Base-by-base conservation (phyloP, 2,329 filamentous ascomycete genomes). In the Periconia macrospinosa region DNA sequence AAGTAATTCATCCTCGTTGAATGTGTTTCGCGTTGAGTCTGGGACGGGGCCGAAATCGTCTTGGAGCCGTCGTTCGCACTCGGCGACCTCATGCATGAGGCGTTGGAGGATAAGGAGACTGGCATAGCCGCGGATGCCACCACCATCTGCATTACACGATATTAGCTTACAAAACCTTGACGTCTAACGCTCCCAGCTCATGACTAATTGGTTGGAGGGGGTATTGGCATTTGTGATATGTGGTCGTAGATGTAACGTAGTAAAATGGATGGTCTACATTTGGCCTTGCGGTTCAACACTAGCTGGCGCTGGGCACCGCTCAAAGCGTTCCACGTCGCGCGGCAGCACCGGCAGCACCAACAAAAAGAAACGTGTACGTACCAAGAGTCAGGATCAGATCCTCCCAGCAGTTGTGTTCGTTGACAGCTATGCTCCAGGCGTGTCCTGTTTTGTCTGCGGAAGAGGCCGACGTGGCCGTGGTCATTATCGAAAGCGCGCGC, bases 71-170 rank as follows among this genome's bases (percentile, higher is more conserved):
- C 67, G 62, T 61, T 81, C 78, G 68, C 75, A 78, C 59, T 69
- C 43, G 55, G 75, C 75, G 43, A 81, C 66, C 57, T 79, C 76
- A 60, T 76, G 76, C 78, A 81, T 80, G 53, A 82, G 69, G 17
- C 67, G 72, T 58, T 79, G 69, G 41, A 81, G 61, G 23, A 81
- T 81, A 47, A 81, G 63, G 43, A 81, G 70, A 61, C 75, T 79
- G 50, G 78, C 78, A 67, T 81, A 81, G 54, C 79, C 79, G 52
- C 79, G 71, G 40, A 82, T 81, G 7, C 79, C 79, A 35, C 79
- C 79, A 47, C 79, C 79, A 66, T 82, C 74, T 73, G 52, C 37
- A 15, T 20, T 8, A 48, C 33, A n/a, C 35, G 11, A n/a, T 13
- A 18, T 45, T 27, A 45, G 42, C 20, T 37, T 37, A 14, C 33